Base-by-base conservation (phyloP, 352 stramenopile species). In the Pythium brassicae region DNA sequence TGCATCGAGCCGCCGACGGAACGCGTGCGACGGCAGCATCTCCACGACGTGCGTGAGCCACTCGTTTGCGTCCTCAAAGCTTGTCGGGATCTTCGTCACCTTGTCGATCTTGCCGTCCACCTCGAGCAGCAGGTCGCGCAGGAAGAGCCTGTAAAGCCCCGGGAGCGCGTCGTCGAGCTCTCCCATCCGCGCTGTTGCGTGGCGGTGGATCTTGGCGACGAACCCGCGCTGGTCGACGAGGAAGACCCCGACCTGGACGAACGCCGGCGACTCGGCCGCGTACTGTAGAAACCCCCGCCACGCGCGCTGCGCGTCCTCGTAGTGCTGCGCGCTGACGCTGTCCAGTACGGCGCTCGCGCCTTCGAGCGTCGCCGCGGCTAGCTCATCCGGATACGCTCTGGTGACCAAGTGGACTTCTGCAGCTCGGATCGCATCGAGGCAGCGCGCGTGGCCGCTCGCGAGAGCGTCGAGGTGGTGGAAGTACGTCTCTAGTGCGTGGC, bases 21-120 rank as follows among this genome's bases (percentile, higher is more conserved):
- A 78, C n/a, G 50, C 43, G 25, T 85, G 74, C 0, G 61, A 74
- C 0, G 68, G 64, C 56, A 88, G 68, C 74, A 88, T 85, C 6
- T 81, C 72, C 10, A 59, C 73, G 25, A 87, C 61, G 37, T 82
- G 67, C 1, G 61, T 51, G 12, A 90, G 44, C 80, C 80, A 90
- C 10, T 50, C 22, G 32, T 63, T 70, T 7, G 74, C 76, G 46
- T 82, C 78, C 25, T 56, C 40, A 6, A 90, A 65, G 11, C 53
- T 86, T 1, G 63, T 84, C 0, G 80, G 78, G 20, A 90, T 86
- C 22, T 72, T 82, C 10, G 74, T 88, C 12, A 88, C 66, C 14
- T 66, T 65, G 7, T 88, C 76, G n/a, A 87, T 76, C 1, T 68
- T 57, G 19, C 65, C 70, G 49, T 85, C 74, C 9, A 86, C 67